Evolutionary conservation across 1,284 basidiomycete genomes (phyloP), one percentile per base, ranked within the genome.

Genomic region (Puccinia polysora): DNA sequence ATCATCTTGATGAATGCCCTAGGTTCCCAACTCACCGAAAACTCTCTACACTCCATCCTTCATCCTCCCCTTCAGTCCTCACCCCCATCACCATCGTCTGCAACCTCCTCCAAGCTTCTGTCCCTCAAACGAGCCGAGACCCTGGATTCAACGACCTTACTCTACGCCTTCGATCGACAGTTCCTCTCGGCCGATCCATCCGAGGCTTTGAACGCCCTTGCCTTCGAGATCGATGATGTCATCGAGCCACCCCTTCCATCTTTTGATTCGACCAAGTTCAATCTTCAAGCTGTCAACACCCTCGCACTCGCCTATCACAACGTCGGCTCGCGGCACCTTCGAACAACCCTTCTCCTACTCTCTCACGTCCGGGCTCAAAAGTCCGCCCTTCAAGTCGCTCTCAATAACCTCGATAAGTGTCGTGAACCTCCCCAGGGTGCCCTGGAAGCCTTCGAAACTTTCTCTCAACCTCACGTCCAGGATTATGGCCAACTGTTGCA

Each of bases 361-460:
- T 62, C 68, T 28, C 68, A 70, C 32, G 58, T 70, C 34, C 56
- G 68, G 25, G 68, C 68, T 8, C 68, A 70, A 36, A 70, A 70
- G 43, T 52, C 68, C 1, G 56, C 68, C 8, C 45, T 70, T 8
- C 20, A 62, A 30, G 68, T 59, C 25, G 68, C 68, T 18, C 43
- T 70, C 20, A 70, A 70, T 47, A 70, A 70, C 58, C 58, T 70
- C 34, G 68, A 70, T 40, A 70, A 70, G 40, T 70, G 43, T 62
- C 30, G 68, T 20, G 68, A 70, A 70, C 58, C 68, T n/a, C 58
- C 45, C 25, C 20, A 49, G 20, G 68, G 68, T 28, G 68, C 68
- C 3, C 50, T 58, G 45, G 68, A 70, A 53, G 68, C 68, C 10
- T 70, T 50, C 49, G 58, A 70, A 28, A 70, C 68, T 20, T 70